phyloP scores from a whole-genome alignment of 1,139 yeast species.

The Saccharomycopsis hybrid region DNA sequence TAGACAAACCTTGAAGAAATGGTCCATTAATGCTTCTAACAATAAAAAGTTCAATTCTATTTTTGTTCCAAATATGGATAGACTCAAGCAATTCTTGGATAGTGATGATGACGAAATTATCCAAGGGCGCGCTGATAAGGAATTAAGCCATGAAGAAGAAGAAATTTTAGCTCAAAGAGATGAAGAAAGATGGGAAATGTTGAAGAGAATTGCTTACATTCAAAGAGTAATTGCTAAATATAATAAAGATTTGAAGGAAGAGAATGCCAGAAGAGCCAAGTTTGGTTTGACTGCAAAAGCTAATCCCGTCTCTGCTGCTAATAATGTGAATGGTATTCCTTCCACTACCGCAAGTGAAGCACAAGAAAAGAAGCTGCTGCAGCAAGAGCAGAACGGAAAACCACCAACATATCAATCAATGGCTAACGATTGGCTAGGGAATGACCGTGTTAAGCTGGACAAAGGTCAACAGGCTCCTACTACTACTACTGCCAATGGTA shows the following conservation, averaged over 20 bases:
- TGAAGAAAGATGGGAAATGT: conserved; percentile 57
- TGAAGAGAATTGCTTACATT: conserved; percentile 62
- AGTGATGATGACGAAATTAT: conserved; percentile 37
- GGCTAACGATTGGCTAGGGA: no score
- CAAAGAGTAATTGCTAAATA: conserved; percentile 52
- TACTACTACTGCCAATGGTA: neutral
- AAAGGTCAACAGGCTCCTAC: neutral
- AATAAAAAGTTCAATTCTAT: conserved; percentile 33
- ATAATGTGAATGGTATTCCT: no score
- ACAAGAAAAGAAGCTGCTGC: no score
- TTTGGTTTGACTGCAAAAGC: conserved; percentile 21
- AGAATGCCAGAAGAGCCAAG: conserved; percentile 24
- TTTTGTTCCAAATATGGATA: conserved; percentile 53
- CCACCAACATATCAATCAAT: no score
- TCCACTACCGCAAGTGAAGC: no score
- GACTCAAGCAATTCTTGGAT: conserved; percentile 46
- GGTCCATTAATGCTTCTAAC: conserved; percentile 43
- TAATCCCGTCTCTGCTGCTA: neutral
- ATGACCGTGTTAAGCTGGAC: neutral
- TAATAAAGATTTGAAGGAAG: conserved; percentile 31
- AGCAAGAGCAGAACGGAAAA: neutral
- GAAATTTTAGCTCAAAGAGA: conserved; percentile 39
- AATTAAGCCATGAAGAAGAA: conserved; percentile 38
- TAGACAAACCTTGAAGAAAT: conserved; percentile 44
- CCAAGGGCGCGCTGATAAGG: conserved; percentile 25